Evolutionary conservation across 331 rosid genomes (phyloP).

Genomic region (Dryas integrifolia): DNA sequence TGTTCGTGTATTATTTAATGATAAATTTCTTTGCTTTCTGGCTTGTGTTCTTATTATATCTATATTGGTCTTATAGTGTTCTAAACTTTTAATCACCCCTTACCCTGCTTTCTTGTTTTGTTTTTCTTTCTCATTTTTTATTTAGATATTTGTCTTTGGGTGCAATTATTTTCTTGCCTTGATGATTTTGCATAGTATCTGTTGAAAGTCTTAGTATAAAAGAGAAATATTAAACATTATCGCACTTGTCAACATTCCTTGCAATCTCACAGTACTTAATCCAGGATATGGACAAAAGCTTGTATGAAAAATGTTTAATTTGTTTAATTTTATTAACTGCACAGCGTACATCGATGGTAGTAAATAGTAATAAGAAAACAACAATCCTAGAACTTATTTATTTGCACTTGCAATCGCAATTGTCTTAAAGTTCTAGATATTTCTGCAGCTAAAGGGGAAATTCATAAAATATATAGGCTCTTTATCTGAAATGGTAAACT

Average conservation of each 20-base stretch:
- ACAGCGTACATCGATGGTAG: conserved; percentile 1
- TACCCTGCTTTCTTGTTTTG: not conserved
- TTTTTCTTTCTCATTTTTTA: not conserved
- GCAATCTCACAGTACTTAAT: not conserved
- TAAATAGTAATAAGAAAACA: conserved; percentile 24
- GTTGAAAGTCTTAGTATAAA: not conserved
- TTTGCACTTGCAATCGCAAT: conserved; percentile 22
- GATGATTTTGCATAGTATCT: not conserved
- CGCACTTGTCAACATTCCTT: not conserved
- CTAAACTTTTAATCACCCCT: not conserved
- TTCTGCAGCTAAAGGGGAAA: conserved; percentile 15
- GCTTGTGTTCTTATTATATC: conserved; percentile 2
- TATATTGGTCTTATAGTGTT: not conserved
- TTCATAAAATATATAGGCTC: conserved; percentile 18
- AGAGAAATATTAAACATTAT: not conserved
- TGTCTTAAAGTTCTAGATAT: conserved; percentile 6
- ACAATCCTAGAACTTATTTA: conserved; percentile 20
- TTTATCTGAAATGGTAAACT: conserved; percentile 7
- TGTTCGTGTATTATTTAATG: not conserved
- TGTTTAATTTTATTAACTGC: not conserved
- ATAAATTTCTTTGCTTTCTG: not conserved
- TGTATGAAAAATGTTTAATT: conserved; percentile 3
- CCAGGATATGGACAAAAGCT: conserved; percentile 4
- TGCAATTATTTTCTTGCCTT: not conserved
- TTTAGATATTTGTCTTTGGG: not conserved